Percentiles rank a stretch among this genome's conserved stretches.
Evolutionary conservation across 108 stramenopile genomes (phyloP).

Genomic region (Hondaea fermentalgiana): DNA sequence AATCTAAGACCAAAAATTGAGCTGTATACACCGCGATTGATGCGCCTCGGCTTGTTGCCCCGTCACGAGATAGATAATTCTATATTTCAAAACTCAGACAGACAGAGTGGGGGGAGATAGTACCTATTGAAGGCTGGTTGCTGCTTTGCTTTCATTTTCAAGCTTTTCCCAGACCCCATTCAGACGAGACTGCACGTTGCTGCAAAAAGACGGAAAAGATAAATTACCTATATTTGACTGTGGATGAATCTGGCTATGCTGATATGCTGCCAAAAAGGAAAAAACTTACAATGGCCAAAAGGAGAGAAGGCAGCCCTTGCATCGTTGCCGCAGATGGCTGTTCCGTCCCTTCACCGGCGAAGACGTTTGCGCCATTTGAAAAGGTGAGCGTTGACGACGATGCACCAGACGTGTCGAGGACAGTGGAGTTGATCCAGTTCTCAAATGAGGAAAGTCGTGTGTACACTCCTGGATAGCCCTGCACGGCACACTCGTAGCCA

Average conservation of each 20-base stretch:
- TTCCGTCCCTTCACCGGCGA: not conserved
- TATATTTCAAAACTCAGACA: too few species aligned
- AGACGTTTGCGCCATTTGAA: not conserved
- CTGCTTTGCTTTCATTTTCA: too few species aligned
- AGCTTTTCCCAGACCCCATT: too few species aligned
- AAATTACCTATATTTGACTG: too few species aligned
- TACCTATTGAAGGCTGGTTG: too few species aligned
- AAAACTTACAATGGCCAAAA: not conserved
- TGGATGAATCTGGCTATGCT: too few species aligned
- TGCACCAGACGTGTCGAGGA: not conserved
- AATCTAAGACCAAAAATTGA: not conserved
- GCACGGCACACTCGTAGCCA: not conserved
- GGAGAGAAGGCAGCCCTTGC: not conserved
- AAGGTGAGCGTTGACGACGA: not conserved
- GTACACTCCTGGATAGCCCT: not conserved
- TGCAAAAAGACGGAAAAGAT: too few species aligned
- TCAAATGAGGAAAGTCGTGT: not conserved
- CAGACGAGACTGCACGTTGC: too few species aligned
- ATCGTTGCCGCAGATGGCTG: not conserved
- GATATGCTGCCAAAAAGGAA: not conserved
- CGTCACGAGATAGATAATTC: too few species aligned
- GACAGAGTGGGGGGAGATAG: too few species aligned
- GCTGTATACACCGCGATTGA: too few species aligned
- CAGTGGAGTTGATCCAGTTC: not conserved
- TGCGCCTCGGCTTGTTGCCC: too few species aligned